These are phyloP conservation scores for Diophrys appendiculata DNA, from an alignment of 73 alveolate genomes.

Conservation along the genomic window DNA sequence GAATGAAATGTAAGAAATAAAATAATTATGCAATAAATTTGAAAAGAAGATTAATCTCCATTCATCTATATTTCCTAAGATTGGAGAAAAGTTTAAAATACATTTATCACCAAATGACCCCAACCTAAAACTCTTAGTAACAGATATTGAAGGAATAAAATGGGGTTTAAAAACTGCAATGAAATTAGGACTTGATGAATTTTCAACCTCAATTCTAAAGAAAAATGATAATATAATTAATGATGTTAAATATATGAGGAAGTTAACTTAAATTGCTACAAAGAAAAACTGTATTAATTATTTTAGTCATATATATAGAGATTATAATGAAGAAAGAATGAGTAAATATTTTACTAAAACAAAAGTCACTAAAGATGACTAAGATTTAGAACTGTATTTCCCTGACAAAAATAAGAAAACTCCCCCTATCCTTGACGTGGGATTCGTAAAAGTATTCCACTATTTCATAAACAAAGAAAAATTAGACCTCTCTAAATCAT, in stretches of 20 bases:
- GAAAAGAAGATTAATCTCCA: not conserved
- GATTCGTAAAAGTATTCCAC: not conserved
- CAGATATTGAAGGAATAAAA: not conserved
- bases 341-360: not conserved
- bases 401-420: not conserved
- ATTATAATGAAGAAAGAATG: not conserved
- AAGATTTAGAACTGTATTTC: not conserved
- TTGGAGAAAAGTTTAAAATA: not conserved
- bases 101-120: conserved; percentile 3
- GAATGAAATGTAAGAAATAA: conserved; percentile 15
- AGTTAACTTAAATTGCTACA: not conserved
- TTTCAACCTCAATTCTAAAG: not conserved
- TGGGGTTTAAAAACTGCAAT: conserved; percentile 25
- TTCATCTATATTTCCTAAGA: not conserved
- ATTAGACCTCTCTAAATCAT: not conserved
- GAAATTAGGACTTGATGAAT: not conserved
- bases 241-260: not conserved
- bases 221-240: not conserved
- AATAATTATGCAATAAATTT: not conserved
- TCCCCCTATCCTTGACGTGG: not conserved
- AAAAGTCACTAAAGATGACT: not conserved
- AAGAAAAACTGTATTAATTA: conserved; percentile 1
- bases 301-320: conserved; percentile 4
- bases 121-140: not conserved
- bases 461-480: not conserved